phyloP scores from a whole-genome alignment of 805 yeast genomes.

The Kodamaea lidongshanica region DNA sequence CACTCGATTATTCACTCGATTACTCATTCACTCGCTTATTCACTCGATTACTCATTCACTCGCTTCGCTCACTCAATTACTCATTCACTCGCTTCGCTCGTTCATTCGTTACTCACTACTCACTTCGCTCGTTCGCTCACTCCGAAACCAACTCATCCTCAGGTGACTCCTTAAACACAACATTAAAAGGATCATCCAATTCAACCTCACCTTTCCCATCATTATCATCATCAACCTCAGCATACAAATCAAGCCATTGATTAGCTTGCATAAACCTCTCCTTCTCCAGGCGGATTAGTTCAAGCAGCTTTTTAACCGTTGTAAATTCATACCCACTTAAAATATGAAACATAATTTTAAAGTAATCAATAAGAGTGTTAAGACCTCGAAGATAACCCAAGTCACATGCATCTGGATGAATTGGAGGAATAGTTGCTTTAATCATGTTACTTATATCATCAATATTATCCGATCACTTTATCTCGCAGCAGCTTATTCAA shows the following conservation, averaged over 20 bases:
- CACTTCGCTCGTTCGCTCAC: too few relatives aligned
- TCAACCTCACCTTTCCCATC: constrained; percentile 6
- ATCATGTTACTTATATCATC: too few relatives aligned
- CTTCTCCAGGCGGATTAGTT: constrained; percentile 11
- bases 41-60: too few relatives aligned
- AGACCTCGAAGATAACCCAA: constrained; percentile 82
- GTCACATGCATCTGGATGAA: constrained; percentile 58
- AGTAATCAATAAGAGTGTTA: constrained; percentile 61
- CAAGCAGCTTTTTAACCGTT: constrained; percentile 16
- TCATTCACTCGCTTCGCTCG: too few relatives aligned
- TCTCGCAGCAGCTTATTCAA: too few relatives aligned
- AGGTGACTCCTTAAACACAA: constrained; percentile 14
- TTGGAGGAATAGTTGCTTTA: constrained; percentile 59
- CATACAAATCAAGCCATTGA: constrained; percentile 31
- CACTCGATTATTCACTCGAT: too few relatives aligned
- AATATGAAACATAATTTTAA: constrained; percentile 51
- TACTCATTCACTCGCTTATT: too few relatives aligned
- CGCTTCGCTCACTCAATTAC: too few relatives aligned
- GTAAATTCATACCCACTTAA: constrained; percentile 40
- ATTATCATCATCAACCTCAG: constrained; percentile 15
- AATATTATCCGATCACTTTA: too few relatives aligned
- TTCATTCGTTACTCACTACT: too few relatives aligned
- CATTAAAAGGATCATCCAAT: constrained; percentile 17
- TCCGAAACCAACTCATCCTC: constrained; percentile 15
- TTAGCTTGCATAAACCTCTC: constrained; percentile 14